Evolutionary conservation across 495 filamentous ascomycete species (phyloP), one percentile per base, ranked within the genome.

Genomic region (Trichodelitschia bisporula): DNA sequence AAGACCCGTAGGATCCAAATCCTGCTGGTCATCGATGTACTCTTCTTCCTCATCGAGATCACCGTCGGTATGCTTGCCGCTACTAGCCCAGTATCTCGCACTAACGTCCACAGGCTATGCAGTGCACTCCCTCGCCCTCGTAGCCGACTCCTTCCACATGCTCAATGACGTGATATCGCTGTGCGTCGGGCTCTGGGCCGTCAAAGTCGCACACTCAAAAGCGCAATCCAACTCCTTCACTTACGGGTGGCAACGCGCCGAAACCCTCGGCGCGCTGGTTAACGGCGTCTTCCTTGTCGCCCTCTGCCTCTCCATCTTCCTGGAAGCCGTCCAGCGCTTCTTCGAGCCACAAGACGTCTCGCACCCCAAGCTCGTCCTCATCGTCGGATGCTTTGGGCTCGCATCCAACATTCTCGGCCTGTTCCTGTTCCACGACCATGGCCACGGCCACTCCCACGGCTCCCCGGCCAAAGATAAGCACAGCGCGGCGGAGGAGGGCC

Each of bases 121-220:
- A 25, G 80, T 89, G 32, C 71, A 77, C 41, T 95, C 86, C 17
- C 66, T 97, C 37, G 86, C 86, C 12, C 62, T 97, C 33, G 77
- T 89, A 43, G 86, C 86, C 21, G 86, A 97, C 56, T 78, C 86
- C 33, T 97, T 95, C 55, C 86, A 97, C 44, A 97, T 97, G 86
- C 58, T 97, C 15, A 97, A 97, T 50, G 86, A 97, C 68, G 80
- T 97, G 34, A 64, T 97, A 26, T 97, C 86, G 0, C 55, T 97
- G 9, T 63, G 69, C 28, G 86, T 97, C 31, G 86, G 86, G 27
- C 47, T 93, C 18, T 97, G 89, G 89, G 86, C 86, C 1, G 84
- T 95, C 13, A 79, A 74, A 31, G 75, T 90, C 28, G 77, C 79
- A 20, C 63, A 66, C 34, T 62, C 65, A 28, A 72, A 76, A 39